A percentile compares a stretch with the other conserved stretches of the same genome.
Conservation (phyloP, 352 stramenopile genomes). For the Pythium insidiosum region DNA sequence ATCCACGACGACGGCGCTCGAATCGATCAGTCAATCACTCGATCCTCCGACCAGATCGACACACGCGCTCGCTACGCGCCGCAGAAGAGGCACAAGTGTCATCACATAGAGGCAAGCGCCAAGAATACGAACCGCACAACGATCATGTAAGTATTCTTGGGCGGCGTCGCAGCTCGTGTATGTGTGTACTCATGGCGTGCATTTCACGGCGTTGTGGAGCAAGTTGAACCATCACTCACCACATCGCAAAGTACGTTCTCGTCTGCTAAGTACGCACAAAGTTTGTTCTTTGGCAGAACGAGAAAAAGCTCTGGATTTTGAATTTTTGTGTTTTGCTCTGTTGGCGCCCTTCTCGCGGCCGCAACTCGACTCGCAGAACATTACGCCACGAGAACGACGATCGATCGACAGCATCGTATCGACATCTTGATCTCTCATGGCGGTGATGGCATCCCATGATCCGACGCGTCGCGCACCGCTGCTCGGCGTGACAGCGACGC, state of each 20-base stretch:
- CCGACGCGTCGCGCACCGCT: slow-evolving; percentile 11
- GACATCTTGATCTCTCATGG: slow-evolving; percentile 2
- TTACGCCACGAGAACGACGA: neutral
- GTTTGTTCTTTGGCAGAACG: no score
- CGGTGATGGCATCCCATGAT: slow-evolving; percentile 2
- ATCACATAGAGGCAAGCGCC: neutral
- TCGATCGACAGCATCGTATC: neutral
- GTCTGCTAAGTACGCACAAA: no score
- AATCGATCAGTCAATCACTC: no score
- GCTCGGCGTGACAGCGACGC: slow-evolving; percentile 18
- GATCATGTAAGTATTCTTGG: neutral
- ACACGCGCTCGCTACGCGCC: no score
- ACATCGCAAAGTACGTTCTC: no score
- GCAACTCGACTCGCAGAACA: slow-evolving; percentile 1
- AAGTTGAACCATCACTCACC: no score
- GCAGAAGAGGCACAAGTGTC: neutral
- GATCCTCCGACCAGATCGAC: no score
- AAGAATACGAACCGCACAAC: neutral
- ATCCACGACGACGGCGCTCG: no score
- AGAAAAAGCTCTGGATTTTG: no score
- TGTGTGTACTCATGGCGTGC: no score
- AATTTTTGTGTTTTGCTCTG: slow-evolving; percentile 15
- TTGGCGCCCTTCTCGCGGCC: neutral
- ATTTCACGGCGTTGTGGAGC: no score
- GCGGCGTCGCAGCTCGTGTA: no score